Percentiles rank a stretch among this genome's conserved stretches.
Conservation (phyloP, 2,329 filamentous ascomycete genomes). For the Alternaria metachromatica region DNA sequence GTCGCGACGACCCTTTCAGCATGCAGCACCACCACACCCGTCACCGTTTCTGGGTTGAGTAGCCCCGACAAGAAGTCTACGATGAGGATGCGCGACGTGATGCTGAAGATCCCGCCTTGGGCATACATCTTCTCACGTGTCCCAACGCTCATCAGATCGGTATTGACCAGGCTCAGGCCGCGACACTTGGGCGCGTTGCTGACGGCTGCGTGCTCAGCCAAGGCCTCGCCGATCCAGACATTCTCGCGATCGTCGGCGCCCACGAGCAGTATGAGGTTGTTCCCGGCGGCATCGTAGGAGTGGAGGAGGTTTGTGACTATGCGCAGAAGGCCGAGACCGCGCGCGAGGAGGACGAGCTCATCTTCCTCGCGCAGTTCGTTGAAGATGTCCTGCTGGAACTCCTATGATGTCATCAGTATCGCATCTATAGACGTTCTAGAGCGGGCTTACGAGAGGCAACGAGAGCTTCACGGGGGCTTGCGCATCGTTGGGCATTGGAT, state of each 20-base stretch:
- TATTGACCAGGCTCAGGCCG: conserved; percentile 91
- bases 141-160: conserved; percentile 86
- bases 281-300: conserved; percentile 93
- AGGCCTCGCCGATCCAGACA: conserved; percentile 93
- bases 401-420: conserved; percentile 51
- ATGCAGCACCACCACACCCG: conserved; percentile 85
- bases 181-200: conserved; percentile 82
- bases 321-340: conserved; percentile 88
- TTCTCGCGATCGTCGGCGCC: conserved; percentile 93
- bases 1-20: conserved; percentile 86
- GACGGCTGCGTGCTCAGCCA: conserved; percentile 93
- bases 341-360: conserved; percentile 90
- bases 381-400: conserved; percentile 96
- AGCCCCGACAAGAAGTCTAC: conserved; percentile 89
- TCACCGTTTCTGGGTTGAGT: conserved; percentile 82
- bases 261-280: conserved; percentile 87
- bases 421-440: neutral
- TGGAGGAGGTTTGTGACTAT: conserved; percentile 96
- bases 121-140: conserved; percentile 91
- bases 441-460: conserved; percentile 67
- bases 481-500: conserved; percentile 51
- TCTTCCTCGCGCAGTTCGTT: conserved; percentile 75
- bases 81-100: conserved; percentile 93
- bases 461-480: conserved; percentile 76
- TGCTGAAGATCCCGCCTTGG: conserved; percentile 88